phyloP scores from a whole-genome alignment of 2,329 filamentous ascomycete species.

The Clonostachys chloroleuca region DNA sequence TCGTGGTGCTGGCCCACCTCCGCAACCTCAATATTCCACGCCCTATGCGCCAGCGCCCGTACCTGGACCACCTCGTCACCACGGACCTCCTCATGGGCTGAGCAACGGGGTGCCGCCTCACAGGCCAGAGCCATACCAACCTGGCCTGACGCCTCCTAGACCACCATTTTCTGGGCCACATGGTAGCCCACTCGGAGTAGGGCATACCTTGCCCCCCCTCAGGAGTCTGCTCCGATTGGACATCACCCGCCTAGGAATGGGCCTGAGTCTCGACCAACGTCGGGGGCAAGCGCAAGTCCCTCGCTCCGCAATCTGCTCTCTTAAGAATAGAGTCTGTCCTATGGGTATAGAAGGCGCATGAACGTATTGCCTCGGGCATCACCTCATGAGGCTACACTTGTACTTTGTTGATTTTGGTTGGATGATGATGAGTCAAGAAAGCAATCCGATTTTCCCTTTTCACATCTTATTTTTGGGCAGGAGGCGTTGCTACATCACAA shows the following conservation, averaged over 20 bases:
- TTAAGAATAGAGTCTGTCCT: slow-evolving; percentile 26
- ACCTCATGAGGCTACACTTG: no score
- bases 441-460: no score
- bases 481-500: no score
- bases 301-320: slow-evolving; percentile 71
- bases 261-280: slow-evolving; percentile 39
- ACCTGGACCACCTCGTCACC: not conserved
- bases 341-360: no score
- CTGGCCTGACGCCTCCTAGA: slow-evolving; percentile 34
- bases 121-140: slow-evolving; percentile 26
- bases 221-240: slow-evolving; percentile 17
- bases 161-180: slow-evolving; percentile 36
- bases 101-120: slow-evolving; percentile 25
- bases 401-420: no score
- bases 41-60: slow-evolving; percentile 21
- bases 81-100: slow-evolving; percentile 14
- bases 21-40: slow-evolving; percentile 33
- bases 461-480: no score
- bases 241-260: slow-evolving; percentile 19
- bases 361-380: no score
- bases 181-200: slow-evolving; percentile 37
- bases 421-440: no score
- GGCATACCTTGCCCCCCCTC: slow-evolving; percentile 26
- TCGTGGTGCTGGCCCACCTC: slow-evolving; percentile 33
- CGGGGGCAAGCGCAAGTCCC: slow-evolving; percentile 73